A percentile compares a stretch with the other conserved stretches of the same genome.
These are phyloP conservation scores for Fusarium drepaniforme DNA, from an alignment of 2,329 filamentous ascomycete species.

Conservation along the genomic window DNA sequence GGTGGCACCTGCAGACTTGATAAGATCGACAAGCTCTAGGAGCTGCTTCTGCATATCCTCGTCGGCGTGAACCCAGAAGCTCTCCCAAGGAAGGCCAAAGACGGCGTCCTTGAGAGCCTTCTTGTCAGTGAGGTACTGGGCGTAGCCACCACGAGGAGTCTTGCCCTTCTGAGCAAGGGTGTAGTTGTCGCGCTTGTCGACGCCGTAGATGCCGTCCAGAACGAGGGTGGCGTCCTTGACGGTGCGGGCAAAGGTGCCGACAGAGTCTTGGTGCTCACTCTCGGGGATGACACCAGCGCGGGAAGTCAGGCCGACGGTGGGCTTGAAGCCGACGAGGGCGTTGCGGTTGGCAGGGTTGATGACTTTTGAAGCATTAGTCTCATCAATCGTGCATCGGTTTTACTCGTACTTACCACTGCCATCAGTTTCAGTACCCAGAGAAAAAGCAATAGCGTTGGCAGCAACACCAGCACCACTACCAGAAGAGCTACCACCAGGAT, in stretches of 20 bases:
- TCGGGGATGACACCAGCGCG: slow-evolving; percentile 74
- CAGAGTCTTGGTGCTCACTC: slow-evolving; percentile 74
- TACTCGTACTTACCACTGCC: slow-evolving; percentile 62
- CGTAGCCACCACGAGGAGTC: slow-evolving; percentile 68
- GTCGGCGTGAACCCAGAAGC: slow-evolving; percentile 75
- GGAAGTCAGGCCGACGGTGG: slow-evolving; percentile 80
- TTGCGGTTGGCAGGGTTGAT: slow-evolving; percentile 80
- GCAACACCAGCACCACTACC: slow-evolving; percentile 75
- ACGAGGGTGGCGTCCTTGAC: slow-evolving; percentile 76
- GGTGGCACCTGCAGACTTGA: slow-evolving; percentile 72
- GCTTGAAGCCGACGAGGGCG: slow-evolving; percentile 79
- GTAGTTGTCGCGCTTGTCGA: slow-evolving; percentile 74
- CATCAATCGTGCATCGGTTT: no score
- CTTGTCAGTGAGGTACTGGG: slow-evolving; percentile 66
- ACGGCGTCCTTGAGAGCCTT: slow-evolving; percentile 68
- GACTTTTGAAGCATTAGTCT: slow-evolving; percentile 51
- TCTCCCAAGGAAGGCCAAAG: slow-evolving; percentile 79
- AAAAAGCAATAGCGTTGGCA: slow-evolving; percentile 72
- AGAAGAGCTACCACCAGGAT: slow-evolving; percentile 76
- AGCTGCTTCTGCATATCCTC: slow-evolving; percentile 67
- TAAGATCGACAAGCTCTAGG: slow-evolving; percentile 58
- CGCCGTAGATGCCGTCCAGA: slow-evolving; percentile 76
- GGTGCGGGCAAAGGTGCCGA: slow-evolving; percentile 76
- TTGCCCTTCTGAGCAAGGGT: slow-evolving; percentile 68
- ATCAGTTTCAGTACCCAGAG: slow-evolving; percentile 81